Evolutionary conservation across 257 asterid genomes (phyloP).

Genomic region (Solanum tarijense): DNA sequence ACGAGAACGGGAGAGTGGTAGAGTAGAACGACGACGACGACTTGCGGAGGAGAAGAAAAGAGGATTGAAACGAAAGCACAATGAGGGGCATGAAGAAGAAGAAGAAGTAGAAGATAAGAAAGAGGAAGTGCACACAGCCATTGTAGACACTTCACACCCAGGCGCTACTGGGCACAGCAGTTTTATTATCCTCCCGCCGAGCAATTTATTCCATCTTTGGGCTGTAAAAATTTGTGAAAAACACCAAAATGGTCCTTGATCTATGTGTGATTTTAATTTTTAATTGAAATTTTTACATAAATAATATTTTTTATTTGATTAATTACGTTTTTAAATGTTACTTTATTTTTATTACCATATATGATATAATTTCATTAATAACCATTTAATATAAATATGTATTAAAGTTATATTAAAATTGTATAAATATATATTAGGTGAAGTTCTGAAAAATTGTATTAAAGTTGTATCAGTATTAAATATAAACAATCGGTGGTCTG

Average conservation of each 20-base stretch:
- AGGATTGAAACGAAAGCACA: slow-evolving; percentile 48
- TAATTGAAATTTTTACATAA: no score
- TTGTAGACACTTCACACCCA: not conserved
- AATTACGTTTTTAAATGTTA: no score
- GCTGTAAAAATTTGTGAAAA: not conserved
- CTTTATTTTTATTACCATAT: no score
- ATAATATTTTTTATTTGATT: no score
- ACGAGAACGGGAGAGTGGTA: slow-evolving; percentile 27
- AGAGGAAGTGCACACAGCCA: slow-evolving; percentile 6
- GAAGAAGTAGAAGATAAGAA: slow-evolving; percentile 30
- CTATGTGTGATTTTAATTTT: not conserved
- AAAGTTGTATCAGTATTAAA: no score
- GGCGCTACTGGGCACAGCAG: not conserved
- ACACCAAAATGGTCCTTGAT: not conserved
- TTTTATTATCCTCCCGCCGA: slow-evolving; percentile 3
- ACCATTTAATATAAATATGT: no score
- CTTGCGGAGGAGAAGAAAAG: slow-evolving; percentile 27
- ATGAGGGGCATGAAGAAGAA: slow-evolving; percentile 46
- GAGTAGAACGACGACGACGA: slow-evolving; percentile 43
- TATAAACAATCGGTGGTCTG: no score
- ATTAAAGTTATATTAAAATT: no score
- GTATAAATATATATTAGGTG: no score
- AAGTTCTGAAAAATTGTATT: no score
- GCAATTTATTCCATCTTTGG: not conserved
- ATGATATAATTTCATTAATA: no score